Evolutionary conservation across 805 yeast species (phyloP).

Genomic region (Monosporozyma solicola): DNA sequence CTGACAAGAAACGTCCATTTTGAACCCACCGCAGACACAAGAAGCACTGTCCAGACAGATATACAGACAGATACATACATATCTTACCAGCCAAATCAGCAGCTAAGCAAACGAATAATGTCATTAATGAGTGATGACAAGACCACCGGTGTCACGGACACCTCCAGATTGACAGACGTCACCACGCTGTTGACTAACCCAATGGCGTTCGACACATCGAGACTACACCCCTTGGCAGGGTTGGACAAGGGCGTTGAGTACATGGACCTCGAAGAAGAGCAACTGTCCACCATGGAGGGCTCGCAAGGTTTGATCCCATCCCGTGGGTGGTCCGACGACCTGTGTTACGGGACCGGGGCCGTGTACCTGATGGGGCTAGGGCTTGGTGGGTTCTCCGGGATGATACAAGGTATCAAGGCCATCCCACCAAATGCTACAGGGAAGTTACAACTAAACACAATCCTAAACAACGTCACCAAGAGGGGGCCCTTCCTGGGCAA

Average conservation of each 20-base stretch:
- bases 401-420: constrained; percentile 74
- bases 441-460: constrained; percentile 77
- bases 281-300: constrained; percentile 68
- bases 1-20: no score
- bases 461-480: constrained; percentile 84
- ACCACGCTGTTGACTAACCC: constrained; percentile 52
- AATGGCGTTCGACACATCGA: constrained; percentile 52
- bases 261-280: constrained; percentile 80
- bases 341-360: constrained; percentile 96
- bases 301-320: constrained; percentile 87
- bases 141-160: background rate
- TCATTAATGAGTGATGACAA: background rate
- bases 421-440: constrained; percentile 70
- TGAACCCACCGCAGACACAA: no score
- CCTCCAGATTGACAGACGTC: constrained; percentile 36
- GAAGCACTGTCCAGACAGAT: no score
- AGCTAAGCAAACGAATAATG: background rate
- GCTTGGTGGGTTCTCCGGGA: constrained; percentile 81
- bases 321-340: constrained; percentile 96
- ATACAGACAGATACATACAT: no score
- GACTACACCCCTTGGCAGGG: constrained; percentile 88
- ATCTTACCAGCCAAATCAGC: constrained; percentile 17
- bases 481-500: constrained; percentile 96
- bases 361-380: constrained; percentile 83
- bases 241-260: constrained; percentile 84